These are phyloP conservation scores for Psidium friedrichsthalianum DNA, from an alignment of 345 rosid genomes.

Conservation along the genomic window DNA sequence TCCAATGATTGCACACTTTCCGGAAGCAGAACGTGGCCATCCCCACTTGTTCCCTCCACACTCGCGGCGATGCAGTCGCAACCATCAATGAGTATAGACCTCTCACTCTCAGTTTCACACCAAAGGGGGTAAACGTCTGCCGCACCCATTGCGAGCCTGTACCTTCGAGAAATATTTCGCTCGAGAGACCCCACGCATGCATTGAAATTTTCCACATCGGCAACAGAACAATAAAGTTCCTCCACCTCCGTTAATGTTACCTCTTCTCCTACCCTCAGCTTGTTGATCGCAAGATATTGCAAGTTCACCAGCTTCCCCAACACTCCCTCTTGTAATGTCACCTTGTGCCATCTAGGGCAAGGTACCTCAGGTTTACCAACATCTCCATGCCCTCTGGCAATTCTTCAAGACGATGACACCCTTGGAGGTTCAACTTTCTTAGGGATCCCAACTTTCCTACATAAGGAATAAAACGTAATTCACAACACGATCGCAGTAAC, in stretches of 20 bases:
- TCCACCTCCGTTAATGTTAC: slow-evolving; percentile 3
- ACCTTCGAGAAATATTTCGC: not conserved
- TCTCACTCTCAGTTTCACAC: not conserved
- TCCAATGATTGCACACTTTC: not conserved
- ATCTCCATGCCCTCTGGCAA: slow-evolving; percentile 8
- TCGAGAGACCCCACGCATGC: not conserved
- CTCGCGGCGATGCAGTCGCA: not conserved
- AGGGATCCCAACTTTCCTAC: not conserved
- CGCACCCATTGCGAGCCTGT: not conserved
- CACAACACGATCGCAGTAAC: not conserved
- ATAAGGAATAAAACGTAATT: not conserved
- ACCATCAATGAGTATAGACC: not conserved
- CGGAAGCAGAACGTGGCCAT: not conserved
- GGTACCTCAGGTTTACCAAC: slow-evolving; percentile 5
- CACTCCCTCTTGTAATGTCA: not conserved
- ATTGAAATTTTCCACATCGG: not conserved
- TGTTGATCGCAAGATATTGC: not conserved
- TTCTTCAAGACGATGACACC: not conserved
- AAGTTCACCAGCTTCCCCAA: not conserved
- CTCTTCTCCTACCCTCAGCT: not conserved
- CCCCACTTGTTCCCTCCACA: not conserved
- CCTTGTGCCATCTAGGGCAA: not conserved
- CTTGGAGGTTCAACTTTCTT: slow-evolving; percentile 4
- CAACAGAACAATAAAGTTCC: not conserved
- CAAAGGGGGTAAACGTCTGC: not conserved